Percentiles rank a stretch among this genome's conserved stretches.
Conservation (phyloP, 176 grass and related monocot species). For the Phragmites australis region DNA sequence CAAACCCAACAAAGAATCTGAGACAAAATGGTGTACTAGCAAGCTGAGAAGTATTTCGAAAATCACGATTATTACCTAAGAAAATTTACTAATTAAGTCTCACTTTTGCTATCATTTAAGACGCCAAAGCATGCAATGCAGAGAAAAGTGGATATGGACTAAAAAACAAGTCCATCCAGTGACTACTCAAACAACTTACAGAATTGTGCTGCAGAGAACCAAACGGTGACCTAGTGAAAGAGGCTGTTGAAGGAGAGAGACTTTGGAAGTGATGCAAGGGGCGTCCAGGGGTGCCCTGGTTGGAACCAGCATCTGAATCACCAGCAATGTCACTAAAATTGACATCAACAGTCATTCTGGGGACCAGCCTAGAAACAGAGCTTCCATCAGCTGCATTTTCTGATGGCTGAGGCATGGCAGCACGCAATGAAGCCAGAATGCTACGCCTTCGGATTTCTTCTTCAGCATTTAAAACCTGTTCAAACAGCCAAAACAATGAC, state of each 20-base stretch:
- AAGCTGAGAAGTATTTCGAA: not conserved
- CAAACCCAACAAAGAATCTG: not conserved
- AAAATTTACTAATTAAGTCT: not conserved
- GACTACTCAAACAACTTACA: constrained; percentile 46
- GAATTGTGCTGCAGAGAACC: constrained; percentile 57
- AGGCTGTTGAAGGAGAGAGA: constrained; percentile 73
- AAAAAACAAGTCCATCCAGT: not conserved
- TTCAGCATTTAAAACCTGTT: constrained; percentile 86
- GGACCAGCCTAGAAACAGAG: constrained; percentile 48
- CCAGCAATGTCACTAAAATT: constrained; percentile 81
- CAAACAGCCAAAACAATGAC: constrained; percentile 29
- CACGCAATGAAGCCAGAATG: constrained; percentile 42
- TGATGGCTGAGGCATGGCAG: constrained; percentile 47
- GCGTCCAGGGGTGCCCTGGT: constrained; percentile 58
- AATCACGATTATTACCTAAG: not conserved
- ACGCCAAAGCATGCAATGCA: not conserved
- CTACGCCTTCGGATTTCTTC: constrained; percentile 84
- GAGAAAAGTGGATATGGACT: not conserved
- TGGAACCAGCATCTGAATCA: constrained; percentile 79
- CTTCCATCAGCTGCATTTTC: constrained; percentile 61
- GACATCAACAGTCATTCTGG: constrained; percentile 74
- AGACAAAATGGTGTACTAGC: not conserved
- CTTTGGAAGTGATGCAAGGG: constrained; percentile 65
- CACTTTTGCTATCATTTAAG: not conserved
- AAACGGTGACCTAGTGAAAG: constrained; percentile 69